phyloP scores from a whole-genome alignment of 768 basidiomycete species.

The Mycena leptocephala region DNA sequence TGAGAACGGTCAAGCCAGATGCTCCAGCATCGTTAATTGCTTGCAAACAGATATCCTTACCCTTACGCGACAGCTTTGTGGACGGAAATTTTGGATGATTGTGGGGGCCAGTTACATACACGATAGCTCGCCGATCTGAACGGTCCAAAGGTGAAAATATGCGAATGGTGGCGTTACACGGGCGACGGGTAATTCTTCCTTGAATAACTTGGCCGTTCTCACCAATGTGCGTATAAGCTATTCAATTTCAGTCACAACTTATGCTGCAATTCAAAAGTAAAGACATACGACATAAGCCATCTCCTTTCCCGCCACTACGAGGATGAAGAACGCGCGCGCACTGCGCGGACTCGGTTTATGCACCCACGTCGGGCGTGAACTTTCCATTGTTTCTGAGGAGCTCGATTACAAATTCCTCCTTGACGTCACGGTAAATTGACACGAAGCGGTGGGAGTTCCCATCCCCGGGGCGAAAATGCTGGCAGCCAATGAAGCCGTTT shows the following conservation, averaged over 20 bases:
- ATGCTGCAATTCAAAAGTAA: background rate
- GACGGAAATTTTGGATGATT: slow-evolving; percentile 33
- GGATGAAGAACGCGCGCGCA: slow-evolving; percentile 6
- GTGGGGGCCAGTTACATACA: slow-evolving; percentile 23
- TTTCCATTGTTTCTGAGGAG: background rate
- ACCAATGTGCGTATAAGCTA: slow-evolving; percentile 34
- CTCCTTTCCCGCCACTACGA: slow-evolving; percentile 8
- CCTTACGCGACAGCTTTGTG: slow-evolving; percentile 24
- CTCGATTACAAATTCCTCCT: background rate
- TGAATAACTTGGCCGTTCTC: slow-evolving; percentile 2
- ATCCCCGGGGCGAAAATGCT: too few species aligned
- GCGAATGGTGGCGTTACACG: slow-evolving; percentile 17
- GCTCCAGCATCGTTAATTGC: slow-evolving; percentile 6
- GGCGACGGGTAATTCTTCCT: slow-evolving; percentile 26
- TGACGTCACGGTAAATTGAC: background rate
- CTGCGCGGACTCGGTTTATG: background rate
- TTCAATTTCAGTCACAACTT: background rate
- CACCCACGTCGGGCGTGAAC: background rate
- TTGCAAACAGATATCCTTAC: slow-evolving; percentile 18
- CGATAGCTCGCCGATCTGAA: slow-evolving; percentile 23
- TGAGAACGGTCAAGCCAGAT: slow-evolving; percentile 23
- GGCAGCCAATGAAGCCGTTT: too few species aligned
- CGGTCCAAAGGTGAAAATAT: slow-evolving; percentile 34
- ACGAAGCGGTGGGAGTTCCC: slow-evolving; percentile 4
- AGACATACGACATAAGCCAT: slow-evolving; percentile 13